A percentile compares a stretch with the other conserved stretches of the same genome.
These are phyloP conservation scores for Benincasa hispida DNA, from an alignment of 306 rosid genomes.

Conservation along the genomic window DNA sequence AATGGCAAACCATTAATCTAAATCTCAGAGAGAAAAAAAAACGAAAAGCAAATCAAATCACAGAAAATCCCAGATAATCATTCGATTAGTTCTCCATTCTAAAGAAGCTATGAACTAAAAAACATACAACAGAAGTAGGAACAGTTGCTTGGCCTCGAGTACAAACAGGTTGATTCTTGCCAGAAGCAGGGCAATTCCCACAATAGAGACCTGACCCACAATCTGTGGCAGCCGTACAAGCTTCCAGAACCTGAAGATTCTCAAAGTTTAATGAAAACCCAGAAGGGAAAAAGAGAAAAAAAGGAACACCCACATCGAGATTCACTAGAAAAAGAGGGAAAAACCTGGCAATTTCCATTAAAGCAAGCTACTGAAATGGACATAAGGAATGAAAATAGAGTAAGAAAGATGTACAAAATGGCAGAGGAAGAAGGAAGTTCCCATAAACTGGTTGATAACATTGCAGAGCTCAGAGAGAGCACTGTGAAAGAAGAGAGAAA, in stretches of 20 bases:
- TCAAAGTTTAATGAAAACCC: slow-evolving; percentile 10
- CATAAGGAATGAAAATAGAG: slow-evolving; percentile 23
- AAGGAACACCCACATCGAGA: slow-evolving; percentile 18
- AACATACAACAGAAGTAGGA: slow-evolving; percentile 54
- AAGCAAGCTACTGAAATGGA: slow-evolving; percentile 42
- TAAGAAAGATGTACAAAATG: slow-evolving; percentile 18
- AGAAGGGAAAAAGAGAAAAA: background rate
- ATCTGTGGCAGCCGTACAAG: slow-evolving; percentile 58
- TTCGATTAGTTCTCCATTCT: background rate
- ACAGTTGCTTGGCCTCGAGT: slow-evolving; percentile 63
- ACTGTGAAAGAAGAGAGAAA: no score
- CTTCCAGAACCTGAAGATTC: slow-evolving; percentile 49
- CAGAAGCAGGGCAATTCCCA: slow-evolving; percentile 77
- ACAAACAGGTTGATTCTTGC: slow-evolving; percentile 48
- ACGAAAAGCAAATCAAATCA: background rate
- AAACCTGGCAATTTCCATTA: slow-evolving; percentile 79
- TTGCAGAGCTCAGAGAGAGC: slow-evolving; percentile 20
- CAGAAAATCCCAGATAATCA: background rate
- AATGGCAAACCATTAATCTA: slow-evolving; percentile 72
- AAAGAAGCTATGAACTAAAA: background rate
- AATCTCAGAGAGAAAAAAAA: slow-evolving; percentile 9
- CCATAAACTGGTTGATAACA: slow-evolving; percentile 42
- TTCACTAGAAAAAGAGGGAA: background rate
- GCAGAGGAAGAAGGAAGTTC: slow-evolving; percentile 7
- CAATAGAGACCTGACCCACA: slow-evolving; percentile 76